Conservation (phyloP, 164 flowering plant species). For the Nelumbo lutea region DNA sequence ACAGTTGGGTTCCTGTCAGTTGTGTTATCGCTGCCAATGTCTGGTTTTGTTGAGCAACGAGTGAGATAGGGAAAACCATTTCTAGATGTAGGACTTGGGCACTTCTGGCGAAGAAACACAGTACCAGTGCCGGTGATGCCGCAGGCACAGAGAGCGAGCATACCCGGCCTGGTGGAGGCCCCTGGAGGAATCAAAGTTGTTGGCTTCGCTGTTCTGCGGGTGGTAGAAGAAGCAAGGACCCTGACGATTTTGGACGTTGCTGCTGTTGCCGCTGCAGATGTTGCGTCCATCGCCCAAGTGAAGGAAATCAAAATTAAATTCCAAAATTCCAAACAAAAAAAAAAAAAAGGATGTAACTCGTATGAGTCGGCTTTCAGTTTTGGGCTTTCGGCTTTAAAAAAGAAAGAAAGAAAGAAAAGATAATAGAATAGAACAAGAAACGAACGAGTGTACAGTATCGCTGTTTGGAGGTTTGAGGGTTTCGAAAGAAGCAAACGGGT, state of each 20-base stretch:
- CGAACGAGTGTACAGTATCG: no score
- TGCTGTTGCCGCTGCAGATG: slow-evolving; percentile 1
- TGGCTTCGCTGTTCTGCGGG: slow-evolving; percentile 8
- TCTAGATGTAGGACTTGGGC: slow-evolving; percentile 9
- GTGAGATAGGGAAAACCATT: slow-evolving; percentile 6
- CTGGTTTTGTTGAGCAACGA: slow-evolving; percentile 50
- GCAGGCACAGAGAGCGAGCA: slow-evolving; percentile 4
- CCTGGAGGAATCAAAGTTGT: slow-evolving; percentile 13
- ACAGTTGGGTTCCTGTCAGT: slow-evolving; percentile 17
- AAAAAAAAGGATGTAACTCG: no score
- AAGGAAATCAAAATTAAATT: neutral
- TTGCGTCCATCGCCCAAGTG: slow-evolving; percentile 17
- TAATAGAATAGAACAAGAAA: no score
- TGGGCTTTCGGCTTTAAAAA: no score
- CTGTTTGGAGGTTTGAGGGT: no score
- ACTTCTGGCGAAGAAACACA: neutral
- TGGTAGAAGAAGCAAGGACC: slow-evolving; percentile 14
- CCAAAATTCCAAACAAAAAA: neutral
- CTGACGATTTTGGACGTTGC: slow-evolving; percentile 13
- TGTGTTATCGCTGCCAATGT: slow-evolving; percentile 25
- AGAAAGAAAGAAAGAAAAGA: no score
- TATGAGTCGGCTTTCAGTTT: no score
- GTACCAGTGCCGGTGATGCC: neutral
- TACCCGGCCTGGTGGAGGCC: slow-evolving; percentile 11
- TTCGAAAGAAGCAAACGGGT: no score